Conservation (phyloP, 2,329 filamentous ascomycete genomes). For the Cercospora sp. region DNA sequence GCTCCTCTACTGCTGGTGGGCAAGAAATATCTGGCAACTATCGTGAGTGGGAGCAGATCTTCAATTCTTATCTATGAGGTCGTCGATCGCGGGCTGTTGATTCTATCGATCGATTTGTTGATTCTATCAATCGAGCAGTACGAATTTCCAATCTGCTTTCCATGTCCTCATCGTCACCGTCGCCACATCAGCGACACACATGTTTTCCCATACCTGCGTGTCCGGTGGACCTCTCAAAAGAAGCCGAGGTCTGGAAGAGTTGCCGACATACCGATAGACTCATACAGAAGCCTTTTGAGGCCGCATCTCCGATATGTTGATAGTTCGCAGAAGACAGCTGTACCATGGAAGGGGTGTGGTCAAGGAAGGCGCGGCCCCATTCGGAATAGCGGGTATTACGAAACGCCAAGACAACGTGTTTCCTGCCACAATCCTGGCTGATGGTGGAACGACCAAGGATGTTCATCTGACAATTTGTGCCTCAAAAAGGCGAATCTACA, state of each 20-base stretch:
- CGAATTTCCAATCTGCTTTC: background rate
- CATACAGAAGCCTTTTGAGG: background rate
- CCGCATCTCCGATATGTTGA: background rate
- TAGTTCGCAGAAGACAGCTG: background rate
- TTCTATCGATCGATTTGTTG: background rate
- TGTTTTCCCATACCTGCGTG: background rate
- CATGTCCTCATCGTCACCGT: background rate
- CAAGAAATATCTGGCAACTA: background rate
- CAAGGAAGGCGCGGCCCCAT: background rate
- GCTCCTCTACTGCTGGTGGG: background rate
- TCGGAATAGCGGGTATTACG: background rate
- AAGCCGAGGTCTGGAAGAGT: too few species aligned
- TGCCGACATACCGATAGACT: background rate
- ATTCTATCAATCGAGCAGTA: background rate
- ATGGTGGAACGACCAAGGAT: too few species aligned
- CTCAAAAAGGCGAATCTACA: too few species aligned
- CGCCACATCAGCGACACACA: background rate
- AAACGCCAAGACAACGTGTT: background rate
- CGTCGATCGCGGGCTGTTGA: background rate
- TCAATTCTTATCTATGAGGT: background rate
- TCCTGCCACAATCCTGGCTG: too few species aligned
- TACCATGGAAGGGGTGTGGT: background rate
- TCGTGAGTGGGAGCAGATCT: background rate
- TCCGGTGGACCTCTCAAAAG: background rate
- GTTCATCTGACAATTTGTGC: too few species aligned